Evolutionary conservation across 2,329 filamentous ascomycete genomes (phyloP).

Genomic region (Alternaria solani): DNA sequence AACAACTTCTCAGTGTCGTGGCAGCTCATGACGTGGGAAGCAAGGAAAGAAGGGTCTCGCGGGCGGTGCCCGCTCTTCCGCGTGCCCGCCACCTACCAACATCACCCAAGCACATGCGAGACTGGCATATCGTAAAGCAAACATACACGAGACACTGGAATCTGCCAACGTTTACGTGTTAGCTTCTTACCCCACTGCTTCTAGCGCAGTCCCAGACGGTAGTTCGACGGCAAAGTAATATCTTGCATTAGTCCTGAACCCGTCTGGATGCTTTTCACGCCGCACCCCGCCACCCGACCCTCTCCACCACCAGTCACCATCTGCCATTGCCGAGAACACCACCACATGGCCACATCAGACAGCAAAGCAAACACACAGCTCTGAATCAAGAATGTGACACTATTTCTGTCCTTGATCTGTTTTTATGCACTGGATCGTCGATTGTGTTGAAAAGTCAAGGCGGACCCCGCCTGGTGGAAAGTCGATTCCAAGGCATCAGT

Average conservation of each 20-base stretch:
- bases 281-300: constrained; percentile 3
- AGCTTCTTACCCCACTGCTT: neutral
- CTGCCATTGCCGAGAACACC: constrained; percentile 4
- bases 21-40: neutral
- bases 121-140: constrained; percentile 1
- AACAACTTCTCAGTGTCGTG: neutral
- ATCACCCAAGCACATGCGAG: neutral
- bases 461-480: neutral
- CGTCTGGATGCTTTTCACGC: constrained; percentile 7
- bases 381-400: neutral
- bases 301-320: neutral
- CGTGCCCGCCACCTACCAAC: constrained; percentile 3
- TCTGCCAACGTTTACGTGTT: neutral
- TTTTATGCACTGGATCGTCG: neutral
- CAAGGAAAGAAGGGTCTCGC: neutral
- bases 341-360: constrained; percentile 1
- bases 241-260: neutral
- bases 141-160: neutral
- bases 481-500: constrained; percentile 1
- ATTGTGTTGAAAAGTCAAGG: constrained; percentile 4
- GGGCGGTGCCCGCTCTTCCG: neutral
- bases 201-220: constrained; percentile 1
- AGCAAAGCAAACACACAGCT: constrained; percentile 9
- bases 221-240: constrained; percentile 6
- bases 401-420: neutral